phyloP scores from a whole-genome alignment of 495 filamentous ascomycete genomes.

The Trichocladium antarcticum region DNA sequence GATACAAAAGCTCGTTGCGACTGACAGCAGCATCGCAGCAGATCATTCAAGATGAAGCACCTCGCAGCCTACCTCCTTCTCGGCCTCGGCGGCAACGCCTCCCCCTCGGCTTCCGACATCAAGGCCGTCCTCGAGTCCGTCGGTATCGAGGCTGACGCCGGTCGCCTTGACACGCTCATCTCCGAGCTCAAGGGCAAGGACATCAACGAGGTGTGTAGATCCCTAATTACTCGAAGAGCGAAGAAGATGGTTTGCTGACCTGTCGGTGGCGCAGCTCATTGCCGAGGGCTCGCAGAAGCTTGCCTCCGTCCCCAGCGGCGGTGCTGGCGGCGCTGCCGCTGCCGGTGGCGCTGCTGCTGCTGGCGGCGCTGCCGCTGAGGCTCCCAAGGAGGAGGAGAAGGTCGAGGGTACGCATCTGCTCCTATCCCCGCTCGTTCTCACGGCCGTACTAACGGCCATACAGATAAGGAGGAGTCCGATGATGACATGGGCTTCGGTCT shows the following conservation, averaged over 20 bases:
- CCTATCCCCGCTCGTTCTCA: not conserved
- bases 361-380: constrained; percentile 56
- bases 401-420: constrained; percentile 50
- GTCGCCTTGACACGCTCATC: constrained; percentile 75
- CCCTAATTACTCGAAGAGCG: not conserved
- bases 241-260: constrained; percentile 16
- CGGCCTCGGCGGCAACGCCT: constrained; percentile 82
- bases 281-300: constrained; percentile 83
- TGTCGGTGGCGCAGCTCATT: constrained; percentile 57
- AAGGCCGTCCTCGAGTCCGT: constrained; percentile 86
- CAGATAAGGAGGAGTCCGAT: constrained; percentile 79
- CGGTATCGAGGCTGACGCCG: constrained; percentile 86
- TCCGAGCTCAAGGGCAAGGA: constrained; percentile 95
- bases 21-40: constrained; percentile 7
- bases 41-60: constrained; percentile 83
- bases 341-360: constrained; percentile 51
- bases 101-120: constrained; percentile 77
- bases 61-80: constrained; percentile 98
- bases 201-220: constrained; percentile 68
- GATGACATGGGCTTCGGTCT: constrained; percentile 99
- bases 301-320: constrained; percentile 92
- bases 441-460: constrained; percentile 21
- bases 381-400: constrained; percentile 59
- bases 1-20: not conserved
- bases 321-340: constrained; percentile 58